Percentiles rank a stretch among this genome's conserved stretches.
phyloP scores from a whole-genome alignment of 2,329 filamentous ascomycete species.

The Phoma sp. region DNA sequence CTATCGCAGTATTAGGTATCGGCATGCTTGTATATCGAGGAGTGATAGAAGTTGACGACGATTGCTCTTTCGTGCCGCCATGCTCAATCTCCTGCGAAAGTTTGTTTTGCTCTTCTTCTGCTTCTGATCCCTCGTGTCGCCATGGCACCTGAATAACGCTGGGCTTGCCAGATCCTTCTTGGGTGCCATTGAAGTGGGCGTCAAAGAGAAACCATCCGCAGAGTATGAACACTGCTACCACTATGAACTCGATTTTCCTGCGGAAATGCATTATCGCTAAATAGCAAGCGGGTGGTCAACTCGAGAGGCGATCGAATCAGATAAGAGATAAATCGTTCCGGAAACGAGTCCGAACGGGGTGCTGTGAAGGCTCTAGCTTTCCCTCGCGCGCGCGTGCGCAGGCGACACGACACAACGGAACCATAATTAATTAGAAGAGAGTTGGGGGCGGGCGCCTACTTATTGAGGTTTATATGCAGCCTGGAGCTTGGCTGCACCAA shows the following conservation, averaged over 20 bases:
- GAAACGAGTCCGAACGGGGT: conserved; percentile 1
- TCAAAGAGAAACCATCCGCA: conserved; percentile 23
- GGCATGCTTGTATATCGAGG: conserved; percentile 11
- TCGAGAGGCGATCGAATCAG: conserved; percentile 1
- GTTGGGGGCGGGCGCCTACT: too few relatives aligned
- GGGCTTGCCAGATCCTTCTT: conserved; percentile 5
- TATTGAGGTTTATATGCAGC: too few relatives aligned
- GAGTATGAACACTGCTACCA: conserved; percentile 22
- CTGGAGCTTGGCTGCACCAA: neutral
- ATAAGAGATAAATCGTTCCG: neutral
- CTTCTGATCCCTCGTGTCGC: conserved; percentile 18
- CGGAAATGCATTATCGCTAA: conserved; percentile 18
- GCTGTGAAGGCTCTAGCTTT: conserved; percentile 7
- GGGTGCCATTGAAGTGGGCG: conserved; percentile 13
- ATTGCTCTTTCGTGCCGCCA: conserved; percentile 9
- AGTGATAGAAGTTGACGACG: conserved; percentile 3
- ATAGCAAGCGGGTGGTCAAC: neutral
- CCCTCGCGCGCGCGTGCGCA: conserved; percentile 4
- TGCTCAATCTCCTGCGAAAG: conserved; percentile 12
- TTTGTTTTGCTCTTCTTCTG: conserved; percentile 18
- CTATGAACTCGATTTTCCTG: conserved; percentile 17
- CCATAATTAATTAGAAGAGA: too few relatives aligned
- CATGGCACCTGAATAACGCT: conserved; percentile 15
- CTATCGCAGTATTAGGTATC: conserved; percentile 11
- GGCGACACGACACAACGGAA: neutral